Conservation (phyloP, 2,329 filamentous ascomycete genomes). For the Aspergillus pseudonomiae region DNA sequence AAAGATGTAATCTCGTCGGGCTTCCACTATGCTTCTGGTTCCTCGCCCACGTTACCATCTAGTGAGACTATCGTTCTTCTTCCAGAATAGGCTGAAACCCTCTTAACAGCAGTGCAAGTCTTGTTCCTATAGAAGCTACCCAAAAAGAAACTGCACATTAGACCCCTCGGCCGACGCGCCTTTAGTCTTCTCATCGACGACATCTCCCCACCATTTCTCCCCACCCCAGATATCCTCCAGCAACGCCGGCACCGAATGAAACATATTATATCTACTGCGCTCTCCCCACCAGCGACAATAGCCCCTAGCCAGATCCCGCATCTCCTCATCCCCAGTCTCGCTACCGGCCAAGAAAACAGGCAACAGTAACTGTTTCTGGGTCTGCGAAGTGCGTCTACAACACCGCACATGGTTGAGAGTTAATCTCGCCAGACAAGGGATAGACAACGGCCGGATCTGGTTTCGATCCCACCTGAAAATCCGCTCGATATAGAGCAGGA, state of each 20-base stretch:
- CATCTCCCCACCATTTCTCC: slow-evolving; percentile 22
- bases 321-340: slow-evolving; percentile 24
- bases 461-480: slow-evolving; percentile 8
- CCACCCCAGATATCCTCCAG: slow-evolving; percentile 26
- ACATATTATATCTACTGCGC: slow-evolving; percentile 38
- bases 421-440: background rate
- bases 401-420: background rate
- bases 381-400: background rate
- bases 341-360: slow-evolving; percentile 37
- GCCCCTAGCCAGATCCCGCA: slow-evolving; percentile 26
- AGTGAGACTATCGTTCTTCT: background rate
- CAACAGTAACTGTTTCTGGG: background rate
- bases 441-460: background rate
- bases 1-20: background rate
- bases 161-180: background rate
- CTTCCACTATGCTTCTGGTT: background rate
- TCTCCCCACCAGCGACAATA: slow-evolving; percentile 39
- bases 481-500: slow-evolving; percentile 6
- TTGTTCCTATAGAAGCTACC: background rate
- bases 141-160: background rate
- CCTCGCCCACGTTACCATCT: background rate
- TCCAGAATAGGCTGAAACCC: rapidly evolving
- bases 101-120: background rate
- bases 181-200: slow-evolving; percentile 20
- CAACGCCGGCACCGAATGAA: slow-evolving; percentile 20